Evolutionary conservation across 192 early-diverging fungal genomes (phyloP), one percentile per base, ranked within the genome.

Genomic region (Phlyctochytrium planicorne): DNA sequence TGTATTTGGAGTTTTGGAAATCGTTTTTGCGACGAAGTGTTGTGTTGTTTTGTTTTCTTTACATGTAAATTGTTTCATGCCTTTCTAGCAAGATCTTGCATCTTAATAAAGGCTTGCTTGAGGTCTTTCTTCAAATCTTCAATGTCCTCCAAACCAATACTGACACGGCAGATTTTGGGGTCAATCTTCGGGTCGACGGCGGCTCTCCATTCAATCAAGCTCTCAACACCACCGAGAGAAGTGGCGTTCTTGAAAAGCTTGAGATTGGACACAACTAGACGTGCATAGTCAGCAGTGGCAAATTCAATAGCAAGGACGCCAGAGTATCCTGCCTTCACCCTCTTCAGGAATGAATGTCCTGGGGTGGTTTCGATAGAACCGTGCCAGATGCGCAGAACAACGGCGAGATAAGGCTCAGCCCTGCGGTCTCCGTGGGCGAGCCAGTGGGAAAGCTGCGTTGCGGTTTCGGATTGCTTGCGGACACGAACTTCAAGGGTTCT

Each of bases 121-220:
- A 47, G 20, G 20, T 47, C 40, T 14, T 47, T 20, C 40, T 47
- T 6, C 40, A 47, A 20, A 20, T 47, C 40, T 20, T 47, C 40
- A 47, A 80, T 67, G 32, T 75, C 70, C 75, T 92, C 90, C 57
- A 92, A 70, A 16, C 90, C 90, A 3, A 92, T 73, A 52, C 81
- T 85, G 20, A 92, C 70, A n/a, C 90, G 80, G 36, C 87, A 60
- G 33, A 90, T 63, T 10, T 66, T 63, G 0, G 82, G 82, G 29
- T 73, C 65, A 1, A 78, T 66, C 4, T 65, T 71, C 14, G 59
- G 32, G 57, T 89, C 88, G 17, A 65, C 33, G 0, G 63, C 75
- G 30, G 76, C 69, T 30, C 90, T 76, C 90, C 90, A 91, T 62
- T 91, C 90, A 31, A 84, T 78, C 55, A 87, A 68, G n/a, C 78